These are phyloP conservation scores for Leptomonas pyrrhocoris DNA, from an alignment of 208 protist species.

Conservation along the genomic window DNA sequence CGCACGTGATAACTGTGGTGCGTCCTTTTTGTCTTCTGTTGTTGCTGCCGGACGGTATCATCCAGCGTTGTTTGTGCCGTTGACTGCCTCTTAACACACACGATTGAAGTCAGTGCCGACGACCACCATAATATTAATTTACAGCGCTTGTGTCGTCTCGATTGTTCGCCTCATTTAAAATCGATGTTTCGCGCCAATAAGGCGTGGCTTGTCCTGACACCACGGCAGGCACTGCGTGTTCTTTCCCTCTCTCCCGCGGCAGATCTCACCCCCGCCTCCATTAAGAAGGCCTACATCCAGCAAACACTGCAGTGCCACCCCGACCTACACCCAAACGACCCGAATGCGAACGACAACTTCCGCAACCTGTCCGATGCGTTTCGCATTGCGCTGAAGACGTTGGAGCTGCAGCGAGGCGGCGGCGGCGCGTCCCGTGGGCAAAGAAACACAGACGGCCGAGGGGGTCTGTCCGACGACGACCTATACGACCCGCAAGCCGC, in stretches of 20 bases:
- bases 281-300: conserved; percentile 85
- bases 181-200: conserved; percentile 27
- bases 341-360: conserved; percentile 76
- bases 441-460: background rate
- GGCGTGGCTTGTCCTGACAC: conserved; percentile 51
- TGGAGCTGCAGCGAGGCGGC: conserved; percentile 47
- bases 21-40: background rate
- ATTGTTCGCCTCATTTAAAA: background rate
- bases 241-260: conserved; percentile 42
- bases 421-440: background rate
- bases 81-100: no score
- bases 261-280: conserved; percentile 46
- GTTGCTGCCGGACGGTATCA: background rate
- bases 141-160: no score
- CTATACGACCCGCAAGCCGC: conserved; percentile 55
- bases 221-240: conserved; percentile 60
- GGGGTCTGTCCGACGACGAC: conserved; percentile 5
- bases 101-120: no score
- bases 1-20: no score
- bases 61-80: no score
- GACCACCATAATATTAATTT: no score
- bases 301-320: conserved; percentile 82
- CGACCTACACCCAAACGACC: conserved; percentile 75
- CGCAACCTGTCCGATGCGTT: conserved; percentile 75
- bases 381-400: conserved; percentile 63